Evolutionary conservation across 306 rosid genomes (phyloP).

Genomic region (Casuarina equisetifolia): DNA sequence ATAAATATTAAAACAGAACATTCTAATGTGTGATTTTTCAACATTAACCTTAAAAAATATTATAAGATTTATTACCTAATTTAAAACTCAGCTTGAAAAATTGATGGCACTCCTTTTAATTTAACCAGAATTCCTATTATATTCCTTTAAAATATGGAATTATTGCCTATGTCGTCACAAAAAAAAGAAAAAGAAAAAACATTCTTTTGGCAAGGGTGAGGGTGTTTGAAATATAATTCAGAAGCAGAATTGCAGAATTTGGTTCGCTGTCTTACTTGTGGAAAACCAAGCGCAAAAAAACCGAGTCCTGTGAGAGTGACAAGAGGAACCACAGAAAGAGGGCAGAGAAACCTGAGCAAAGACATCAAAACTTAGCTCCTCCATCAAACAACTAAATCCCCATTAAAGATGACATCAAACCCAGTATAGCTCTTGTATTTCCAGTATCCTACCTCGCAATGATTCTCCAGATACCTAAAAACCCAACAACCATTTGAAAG

Average conservation of each 20-base stretch:
- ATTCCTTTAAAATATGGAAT: too few species aligned
- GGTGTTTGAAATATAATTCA: neutral
- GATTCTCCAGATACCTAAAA: conserved; percentile 80
- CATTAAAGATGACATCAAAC: neutral
- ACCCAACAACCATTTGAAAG: conserved; percentile 64
- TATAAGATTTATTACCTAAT: too few species aligned
- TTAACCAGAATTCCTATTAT: too few species aligned
- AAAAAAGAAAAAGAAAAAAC: neutral
- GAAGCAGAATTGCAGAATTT: neutral
- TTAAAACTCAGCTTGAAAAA: too few species aligned
- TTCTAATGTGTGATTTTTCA: too few species aligned
- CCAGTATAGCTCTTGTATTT: neutral
- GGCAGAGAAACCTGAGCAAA: conserved; percentile 74
- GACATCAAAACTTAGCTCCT: conserved; percentile 14
- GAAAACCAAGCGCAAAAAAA: conserved; percentile 64
- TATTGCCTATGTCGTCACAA: too few species aligned
- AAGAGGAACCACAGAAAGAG: conserved; percentile 77
- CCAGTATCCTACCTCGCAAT: conserved; percentile 51
- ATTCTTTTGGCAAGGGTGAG: neutral
- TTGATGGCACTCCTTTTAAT: too few species aligned
- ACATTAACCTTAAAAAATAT: too few species aligned
- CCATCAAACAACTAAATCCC: conserved; percentile 20
- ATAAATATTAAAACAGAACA: too few species aligned
- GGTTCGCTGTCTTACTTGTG: conserved; percentile 43
- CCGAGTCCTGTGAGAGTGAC: conserved; percentile 87